A percentile compares a stretch with the other conserved stretches of the same genome.
Evolutionary conservation across 2,329 filamentous ascomycete genomes (phyloP).

Genomic region (Aspergillus fructus): DNA sequence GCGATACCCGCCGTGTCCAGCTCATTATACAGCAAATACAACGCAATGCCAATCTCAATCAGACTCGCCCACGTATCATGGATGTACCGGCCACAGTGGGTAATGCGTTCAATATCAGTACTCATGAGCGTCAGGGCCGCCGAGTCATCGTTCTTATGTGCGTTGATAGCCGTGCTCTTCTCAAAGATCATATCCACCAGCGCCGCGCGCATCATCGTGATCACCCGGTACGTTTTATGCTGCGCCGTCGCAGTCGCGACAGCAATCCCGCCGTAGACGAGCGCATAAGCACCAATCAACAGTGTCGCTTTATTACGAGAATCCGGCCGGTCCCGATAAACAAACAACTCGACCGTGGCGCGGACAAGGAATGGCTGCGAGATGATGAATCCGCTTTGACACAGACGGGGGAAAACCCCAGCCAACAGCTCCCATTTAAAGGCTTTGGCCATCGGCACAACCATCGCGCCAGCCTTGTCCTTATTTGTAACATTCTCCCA

Average conservation of each 20-base stretch:
- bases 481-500: no score
- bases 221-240: constrained; percentile 35
- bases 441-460: no score
- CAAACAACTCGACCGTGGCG: constrained; percentile 21
- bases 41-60: constrained; percentile 1
- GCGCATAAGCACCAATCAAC: constrained; percentile 38
- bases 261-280: constrained; percentile 41
- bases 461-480: no score
- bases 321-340: background rate
- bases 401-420: background rate
- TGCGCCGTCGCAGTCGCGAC: constrained; percentile 20
- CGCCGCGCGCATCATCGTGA: constrained; percentile 40
- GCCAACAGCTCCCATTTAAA: background rate
- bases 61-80: constrained; percentile 20
- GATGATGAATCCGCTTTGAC: constrained; percentile 15
- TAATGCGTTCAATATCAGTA: constrained; percentile 43
- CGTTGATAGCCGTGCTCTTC: constrained; percentile 42
- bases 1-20: background rate
- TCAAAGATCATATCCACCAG: constrained; percentile 49
- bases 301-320: constrained; percentile 24
- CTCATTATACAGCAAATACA: background rate
- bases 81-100: constrained; percentile 10
- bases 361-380: constrained; percentile 27
- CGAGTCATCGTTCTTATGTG: constrained; percentile 33
- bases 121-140: constrained; percentile 49